These are phyloP conservation scores for Rosa persica DNA, from an alignment of 306 rosid genomes.

Conservation along the genomic window DNA sequence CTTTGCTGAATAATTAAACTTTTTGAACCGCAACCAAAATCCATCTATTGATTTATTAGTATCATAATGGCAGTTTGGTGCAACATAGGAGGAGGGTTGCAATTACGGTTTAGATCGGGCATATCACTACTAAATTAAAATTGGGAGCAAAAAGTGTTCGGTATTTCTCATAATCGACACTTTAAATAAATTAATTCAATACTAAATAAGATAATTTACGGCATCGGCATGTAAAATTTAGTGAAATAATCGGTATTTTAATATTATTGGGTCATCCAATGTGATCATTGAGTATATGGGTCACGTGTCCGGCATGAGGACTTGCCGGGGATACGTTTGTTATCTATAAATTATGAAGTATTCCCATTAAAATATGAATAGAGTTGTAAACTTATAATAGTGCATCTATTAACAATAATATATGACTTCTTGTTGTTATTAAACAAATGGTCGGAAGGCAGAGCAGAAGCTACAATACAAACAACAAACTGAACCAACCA, in stretches of 20 bases:
- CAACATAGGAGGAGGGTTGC: too few species aligned
- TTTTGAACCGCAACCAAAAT: too few species aligned
- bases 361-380: slow-evolving; percentile 15
- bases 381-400: slow-evolving; percentile 27
- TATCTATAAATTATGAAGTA: background rate
- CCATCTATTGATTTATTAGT: too few species aligned
- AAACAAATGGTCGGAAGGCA: slow-evolving; percentile 29
- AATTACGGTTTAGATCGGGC: too few species aligned
- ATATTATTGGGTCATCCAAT: slow-evolving; percentile 32
- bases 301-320: slow-evolving; percentile 56
- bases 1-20: too few species aligned
- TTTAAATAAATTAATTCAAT: too few species aligned
- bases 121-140: too few species aligned
- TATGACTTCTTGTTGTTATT: slow-evolving; percentile 21
- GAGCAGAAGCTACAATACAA: slow-evolving; percentile 42
- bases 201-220: too few species aligned
- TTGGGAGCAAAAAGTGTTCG: too few species aligned
- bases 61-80: too few species aligned
- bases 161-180: too few species aligned
- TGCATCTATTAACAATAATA: slow-evolving; percentile 44
- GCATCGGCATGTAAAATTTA: too few species aligned
- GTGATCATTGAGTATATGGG: slow-evolving; percentile 44
- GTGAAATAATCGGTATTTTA: background rate
- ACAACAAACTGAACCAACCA: slow-evolving; percentile 30
- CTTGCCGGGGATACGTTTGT: slow-evolving; percentile 31